Base-by-base conservation (phyloP, 2,329 filamentous ascomycete genomes). In the Ceratocystiopsis sp. region DNA sequence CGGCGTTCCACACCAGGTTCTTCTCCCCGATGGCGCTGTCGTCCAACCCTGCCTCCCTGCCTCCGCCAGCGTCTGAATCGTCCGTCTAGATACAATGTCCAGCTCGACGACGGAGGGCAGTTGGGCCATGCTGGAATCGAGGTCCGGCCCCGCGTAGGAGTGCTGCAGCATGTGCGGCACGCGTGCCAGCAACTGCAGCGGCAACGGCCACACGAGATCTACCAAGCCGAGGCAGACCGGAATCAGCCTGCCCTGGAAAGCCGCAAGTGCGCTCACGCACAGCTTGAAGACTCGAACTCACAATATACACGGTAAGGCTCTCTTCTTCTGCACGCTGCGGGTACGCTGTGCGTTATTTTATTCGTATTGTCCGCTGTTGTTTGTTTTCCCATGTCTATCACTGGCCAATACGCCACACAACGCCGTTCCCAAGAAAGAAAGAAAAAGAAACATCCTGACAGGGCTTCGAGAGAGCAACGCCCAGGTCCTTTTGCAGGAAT, bases 1-100 rank as follows among this genome's bases (percentile, higher is more conserved):
- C 42, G 12, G 19, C 39, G 21, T 38, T 41, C 45, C 45, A 47
- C 16, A 41, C 38, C 11, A 47, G 4, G 21, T 45, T 47, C 17
- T 12, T 8, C 14, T 11, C 12, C 14, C 38, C 19, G 16, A 34
- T 18, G 17, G 45, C 41, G 4, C 41, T 29, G 32, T 42, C 25
- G 35, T 19, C 16, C 8, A 47, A 33, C n/a, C 45, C 45, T 9
- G 41, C 43, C 21, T 25, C n/a, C 45, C 45, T 9, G 41, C 43
- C 21, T 25, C 35, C 3, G 33, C 10, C 16, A 47, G 42, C 33
- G 45, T 42, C 13, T 1, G 1, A 1, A 18, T 10, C 14, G 45
- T 47, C 36, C 45, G 42, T 1, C 39, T 25, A 3, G 12, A 12
- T 21, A 45, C 41, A 11, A 14, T 1, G 0, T 41, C 8, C 0